phyloP scores from a whole-genome alignment of 257 asterid genomes.

The Gardenia jasminoides region DNA sequence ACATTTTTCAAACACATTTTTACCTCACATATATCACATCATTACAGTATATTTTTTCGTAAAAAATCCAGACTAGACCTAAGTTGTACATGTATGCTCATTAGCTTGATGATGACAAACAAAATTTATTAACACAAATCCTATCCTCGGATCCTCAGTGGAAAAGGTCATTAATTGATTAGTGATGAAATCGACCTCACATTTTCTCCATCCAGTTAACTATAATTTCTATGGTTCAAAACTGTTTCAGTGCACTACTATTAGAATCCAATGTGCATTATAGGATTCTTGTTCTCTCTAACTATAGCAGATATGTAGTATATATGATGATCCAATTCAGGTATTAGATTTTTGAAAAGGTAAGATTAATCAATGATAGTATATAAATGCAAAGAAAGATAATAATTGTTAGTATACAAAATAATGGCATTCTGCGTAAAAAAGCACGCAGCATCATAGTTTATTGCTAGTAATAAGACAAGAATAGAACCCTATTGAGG shows the following conservation, averaged over 20 bases:
- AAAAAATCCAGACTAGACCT: too few species aligned
- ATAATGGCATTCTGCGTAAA: too few species aligned
- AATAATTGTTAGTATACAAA: too few species aligned
- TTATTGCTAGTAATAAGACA: not conserved
- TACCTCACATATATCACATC: too few species aligned
- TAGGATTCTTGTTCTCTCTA: not conserved
- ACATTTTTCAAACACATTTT: too few species aligned
- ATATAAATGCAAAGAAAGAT: too few species aligned
- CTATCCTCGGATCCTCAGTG: not conserved
- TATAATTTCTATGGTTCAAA: not conserved
- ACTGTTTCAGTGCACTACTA: not conserved
- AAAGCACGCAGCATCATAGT: not conserved
- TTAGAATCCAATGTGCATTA: not conserved
- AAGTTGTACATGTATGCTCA: not conserved
- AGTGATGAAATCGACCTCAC: not conserved
- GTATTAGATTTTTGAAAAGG: too few species aligned
- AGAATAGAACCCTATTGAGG: not conserved
- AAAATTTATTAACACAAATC: too few species aligned
- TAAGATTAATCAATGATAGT: too few species aligned
- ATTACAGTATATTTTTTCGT: too few species aligned
- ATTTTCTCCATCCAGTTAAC: not conserved
- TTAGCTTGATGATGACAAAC: not conserved
- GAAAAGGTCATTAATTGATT: not conserved
- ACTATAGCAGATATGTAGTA: not conserved
- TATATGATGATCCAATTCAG: too few species aligned